These are phyloP conservation scores for Pontederia crassipes DNA, from an alignment of 176 grass and related monocot genomes.

Conservation along the genomic window DNA sequence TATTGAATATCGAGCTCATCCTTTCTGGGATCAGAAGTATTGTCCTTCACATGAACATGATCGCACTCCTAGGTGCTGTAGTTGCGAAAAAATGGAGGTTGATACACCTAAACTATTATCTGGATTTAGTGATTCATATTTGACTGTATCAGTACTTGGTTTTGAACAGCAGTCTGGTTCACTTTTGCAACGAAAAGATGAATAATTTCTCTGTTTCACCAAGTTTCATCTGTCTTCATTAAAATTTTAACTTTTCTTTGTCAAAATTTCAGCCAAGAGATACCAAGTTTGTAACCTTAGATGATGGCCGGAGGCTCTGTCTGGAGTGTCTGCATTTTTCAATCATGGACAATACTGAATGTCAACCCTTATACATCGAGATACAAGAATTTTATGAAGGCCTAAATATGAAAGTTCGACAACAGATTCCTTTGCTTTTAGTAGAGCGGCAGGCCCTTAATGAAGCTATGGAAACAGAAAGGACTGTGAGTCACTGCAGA, in stretches of 20 bases:
- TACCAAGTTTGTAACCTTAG: constrained; percentile 56
- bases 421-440: constrained; percentile 67
- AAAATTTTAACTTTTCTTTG: background rate
- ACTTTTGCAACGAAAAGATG: background rate
- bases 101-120: background rate
- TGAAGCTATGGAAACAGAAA: constrained; percentile 76
- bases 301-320: constrained; percentile 78
- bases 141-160: constrained; percentile 6
- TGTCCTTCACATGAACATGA: constrained; percentile 73
- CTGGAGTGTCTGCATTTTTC: constrained; percentile 69
- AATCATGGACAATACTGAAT: constrained; percentile 67
- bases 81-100: constrained; percentile 81
- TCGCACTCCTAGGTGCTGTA: constrained; percentile 67
- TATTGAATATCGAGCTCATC: constrained; percentile 63
- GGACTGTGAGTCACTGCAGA: constrained; percentile 37
- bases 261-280: constrained; percentile 43
- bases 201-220: background rate
- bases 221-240: background rate
- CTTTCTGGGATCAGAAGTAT: constrained; percentile 80
- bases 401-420: constrained; percentile 76
- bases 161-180: background rate
- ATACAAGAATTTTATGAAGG: constrained; percentile 87
- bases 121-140: background rate
- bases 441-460: constrained; percentile 78
- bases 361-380: constrained; percentile 75